A percentile compares a stretch with the other conserved stretches of the same genome.
These are phyloP conservation scores for Chimonanthus praecox DNA, from an alignment of 164 flowering plant genomes.

Conservation along the genomic window DNA sequence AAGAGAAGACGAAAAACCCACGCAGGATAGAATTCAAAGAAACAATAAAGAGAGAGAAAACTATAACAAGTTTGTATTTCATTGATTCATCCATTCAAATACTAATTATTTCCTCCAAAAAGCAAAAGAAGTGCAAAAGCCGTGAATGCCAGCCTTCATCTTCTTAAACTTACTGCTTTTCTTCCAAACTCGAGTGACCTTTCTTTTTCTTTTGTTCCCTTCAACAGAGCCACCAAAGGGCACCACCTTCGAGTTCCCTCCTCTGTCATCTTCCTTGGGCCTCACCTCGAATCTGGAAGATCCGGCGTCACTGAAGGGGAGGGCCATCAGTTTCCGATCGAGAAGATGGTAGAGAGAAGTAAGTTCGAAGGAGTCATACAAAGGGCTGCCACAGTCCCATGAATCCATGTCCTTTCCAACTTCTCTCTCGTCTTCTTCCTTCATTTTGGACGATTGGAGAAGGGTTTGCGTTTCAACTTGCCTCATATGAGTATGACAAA, in stretches of 20 bases:
- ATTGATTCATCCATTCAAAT: not conserved
- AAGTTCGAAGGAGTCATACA: constrained; percentile 66
- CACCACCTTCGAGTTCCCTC: constrained; percentile 8
- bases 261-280: not conserved
- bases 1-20: not conserved
- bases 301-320: constrained; percentile 21
- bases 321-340: constrained; percentile 46
- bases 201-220: constrained; percentile 11
- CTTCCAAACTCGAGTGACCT: not conserved
- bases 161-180: constrained; percentile 16
- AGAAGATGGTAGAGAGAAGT: constrained; percentile 44
- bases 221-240: constrained; percentile 8
- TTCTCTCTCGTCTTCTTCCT: constrained; percentile 15
- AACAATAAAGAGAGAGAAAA: not conserved
- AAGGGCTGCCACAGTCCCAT: constrained; percentile 76
- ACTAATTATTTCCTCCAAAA: constrained; percentile 16
- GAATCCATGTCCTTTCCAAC: not conserved
- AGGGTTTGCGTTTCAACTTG: not conserved
- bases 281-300: not conserved
- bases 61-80: not conserved
- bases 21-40: not conserved
- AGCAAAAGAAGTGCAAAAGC: constrained; percentile 5
- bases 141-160: constrained; percentile 7
- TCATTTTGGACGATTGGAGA: not conserved
- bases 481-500: not conserved